phyloP scores from a whole-genome alignment of 352 stramenopile species.

The Phytophthora tubulina region DNA sequence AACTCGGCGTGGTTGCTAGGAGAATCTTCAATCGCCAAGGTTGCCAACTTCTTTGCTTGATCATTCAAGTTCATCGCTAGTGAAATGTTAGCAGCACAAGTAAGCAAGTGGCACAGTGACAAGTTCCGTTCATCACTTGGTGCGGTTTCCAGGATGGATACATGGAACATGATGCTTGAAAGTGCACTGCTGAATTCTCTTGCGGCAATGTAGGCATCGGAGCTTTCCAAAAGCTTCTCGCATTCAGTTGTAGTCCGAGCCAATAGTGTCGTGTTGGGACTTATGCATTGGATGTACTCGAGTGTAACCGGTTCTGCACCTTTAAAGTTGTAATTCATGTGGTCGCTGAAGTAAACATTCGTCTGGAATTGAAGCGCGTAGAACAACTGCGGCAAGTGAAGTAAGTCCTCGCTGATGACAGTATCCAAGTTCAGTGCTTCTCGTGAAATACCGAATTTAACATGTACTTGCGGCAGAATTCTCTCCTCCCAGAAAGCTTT shows the following conservation, averaged over 20 bases:
- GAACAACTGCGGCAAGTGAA: constrained; percentile 69
- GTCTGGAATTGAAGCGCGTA: constrained; percentile 56
- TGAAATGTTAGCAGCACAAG: constrained; percentile 49
- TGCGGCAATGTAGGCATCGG: constrained; percentile 33
- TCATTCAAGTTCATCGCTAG: constrained; percentile 38
- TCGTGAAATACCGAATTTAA: constrained; percentile 51
- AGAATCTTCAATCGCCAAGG: constrained; percentile 50
- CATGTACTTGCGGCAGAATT: constrained; percentile 52
- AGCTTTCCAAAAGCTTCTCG: constrained; percentile 37
- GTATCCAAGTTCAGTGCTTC: constrained; percentile 33
- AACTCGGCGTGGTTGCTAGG: constrained; percentile 38
- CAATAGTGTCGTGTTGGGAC: constrained; percentile 33
- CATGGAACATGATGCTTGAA: constrained; percentile 48
- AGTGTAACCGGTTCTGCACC: constrained; percentile 31
- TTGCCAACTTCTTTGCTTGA: constrained; percentile 41
- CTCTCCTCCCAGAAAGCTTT: constrained; percentile 61
- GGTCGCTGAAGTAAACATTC: constrained; percentile 33
- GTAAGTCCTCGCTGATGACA: constrained; percentile 47
- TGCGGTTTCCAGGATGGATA: constrained; percentile 48
- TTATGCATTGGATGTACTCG: constrained; percentile 31
- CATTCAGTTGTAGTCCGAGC: constrained; percentile 37
- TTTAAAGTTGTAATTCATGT: constrained; percentile 54
- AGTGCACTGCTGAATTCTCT: constrained; percentile 42
- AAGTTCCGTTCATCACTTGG: constrained; percentile 46
- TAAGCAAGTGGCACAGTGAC: constrained; percentile 50